Evolutionary conservation across 31 red algal genomes (phyloP).

Genomic region (Porphyra umbilicalis): DNA sequence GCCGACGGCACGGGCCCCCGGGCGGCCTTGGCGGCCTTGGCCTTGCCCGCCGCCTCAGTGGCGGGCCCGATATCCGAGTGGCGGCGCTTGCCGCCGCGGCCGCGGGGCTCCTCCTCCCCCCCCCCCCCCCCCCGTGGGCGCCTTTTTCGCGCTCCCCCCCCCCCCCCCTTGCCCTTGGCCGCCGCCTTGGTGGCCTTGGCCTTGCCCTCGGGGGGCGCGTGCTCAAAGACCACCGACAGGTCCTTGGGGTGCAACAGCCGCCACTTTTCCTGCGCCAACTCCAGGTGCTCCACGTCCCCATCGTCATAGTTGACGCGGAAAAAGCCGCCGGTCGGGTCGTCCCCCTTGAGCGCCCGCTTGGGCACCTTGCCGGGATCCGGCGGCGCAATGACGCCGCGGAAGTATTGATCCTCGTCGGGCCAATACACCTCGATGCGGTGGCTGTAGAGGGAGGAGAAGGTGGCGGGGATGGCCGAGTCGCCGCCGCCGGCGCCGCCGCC

Average conservation of each 20-base stretch:
- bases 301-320: conserved; percentile 38
- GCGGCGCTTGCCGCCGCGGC: not conserved
- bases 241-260: conserved; percentile 14
- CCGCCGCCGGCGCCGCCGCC: not conserved
- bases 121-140: not conserved
- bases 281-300: conserved; percentile 42
- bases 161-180: not conserved
- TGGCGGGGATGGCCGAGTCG: not conserved
- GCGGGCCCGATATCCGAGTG: not conserved
- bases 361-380: not conserved
- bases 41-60: not conserved
- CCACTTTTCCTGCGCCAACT: conserved; percentile 30
- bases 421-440: conserved; percentile 49
- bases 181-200: not conserved
- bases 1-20: not conserved
- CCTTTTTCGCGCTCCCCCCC: not conserved
- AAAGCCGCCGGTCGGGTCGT: conserved; percentile 6
- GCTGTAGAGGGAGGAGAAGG: not conserved
- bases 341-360: not conserved
- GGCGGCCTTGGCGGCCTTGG: not conserved
- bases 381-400: conserved; percentile 12
- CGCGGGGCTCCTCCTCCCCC: not conserved
- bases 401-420: conserved; percentile 39
- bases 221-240: not conserved
- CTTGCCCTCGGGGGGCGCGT: not conserved